Base-by-base conservation (phyloP, 495 filamentous ascomycete species). In the Hapsidospora chrysogenum region DNA sequence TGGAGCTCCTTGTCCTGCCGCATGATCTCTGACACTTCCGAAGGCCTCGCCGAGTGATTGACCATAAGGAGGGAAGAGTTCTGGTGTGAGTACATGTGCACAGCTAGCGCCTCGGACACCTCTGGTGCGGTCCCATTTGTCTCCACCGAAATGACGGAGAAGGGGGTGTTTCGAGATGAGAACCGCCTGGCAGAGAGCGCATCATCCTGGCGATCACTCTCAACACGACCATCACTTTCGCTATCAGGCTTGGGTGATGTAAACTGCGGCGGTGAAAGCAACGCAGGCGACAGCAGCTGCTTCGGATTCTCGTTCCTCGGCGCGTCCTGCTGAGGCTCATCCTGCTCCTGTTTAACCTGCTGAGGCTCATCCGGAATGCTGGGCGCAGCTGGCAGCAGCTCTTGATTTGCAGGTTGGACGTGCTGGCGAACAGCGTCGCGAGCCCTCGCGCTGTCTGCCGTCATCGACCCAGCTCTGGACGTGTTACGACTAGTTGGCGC, bases 51-150 rank as follows among this genome's bases (percentile, higher is more conserved):
- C 64, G 61, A 71, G 23, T 85, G 78, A 27, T 92, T 70, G 27
- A 92, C 75, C 37, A 92, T 56, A 30, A 89, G 56, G 9, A 84
- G 61, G 2, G 82, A 87, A 39, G 76, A 74, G 42, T 92, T 94
- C 49, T 85, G 82, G 50, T 94, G 85, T 2, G 83, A 75, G 48
- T 78, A 89, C 22, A 92, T 76, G 39, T 72, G 76, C 30, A 94
- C 74, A 13, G 80, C 80, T 40, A 74, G 76, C 9, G 85, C 85
- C 56, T 94, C 83, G 30, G 72, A 73, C 29, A 79, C 63, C 45
- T 76, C 75, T 8, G 64, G 58, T 0, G 64, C 58, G 7, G 65
- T 66, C 29, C 49, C 63, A 37, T 58, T 62, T 35, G 67, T 70
- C 36, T 65, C 67, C 26, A 74, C 65, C 0, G 72, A 77, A 8